Percentiles rank a stretch among this genome's conserved stretches.
Conservation (phyloP, 2,329 filamentous ascomycete species). For the Sporothrix mexicana region DNA sequence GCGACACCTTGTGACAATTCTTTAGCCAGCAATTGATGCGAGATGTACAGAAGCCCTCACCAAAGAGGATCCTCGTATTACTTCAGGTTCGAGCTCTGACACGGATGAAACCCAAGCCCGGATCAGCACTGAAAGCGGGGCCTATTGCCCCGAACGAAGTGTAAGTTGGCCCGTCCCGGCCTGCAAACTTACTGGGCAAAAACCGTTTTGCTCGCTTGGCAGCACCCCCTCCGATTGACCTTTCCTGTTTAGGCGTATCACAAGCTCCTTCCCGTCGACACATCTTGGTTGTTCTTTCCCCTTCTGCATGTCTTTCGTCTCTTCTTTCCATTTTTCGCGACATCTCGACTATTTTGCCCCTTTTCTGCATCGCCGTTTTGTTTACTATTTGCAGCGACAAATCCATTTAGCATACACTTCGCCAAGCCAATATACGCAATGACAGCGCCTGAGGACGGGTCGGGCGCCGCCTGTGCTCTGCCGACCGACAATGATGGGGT, state of each 20-base stretch:
- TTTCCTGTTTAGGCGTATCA: constrained; percentile 16
- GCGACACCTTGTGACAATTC: not conserved
- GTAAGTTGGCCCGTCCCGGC: constrained; percentile 25
- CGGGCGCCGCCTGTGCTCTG: not conserved
- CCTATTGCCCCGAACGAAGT: constrained; percentile 6
- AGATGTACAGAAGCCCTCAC: not conserved
- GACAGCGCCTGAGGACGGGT: constrained; percentile 20
- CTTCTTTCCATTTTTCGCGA: not conserved
- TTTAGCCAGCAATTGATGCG: not conserved
- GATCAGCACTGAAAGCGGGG: not conserved
- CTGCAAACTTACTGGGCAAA: not conserved
- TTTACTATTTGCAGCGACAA: too few species aligned
- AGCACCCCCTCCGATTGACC: not conserved
- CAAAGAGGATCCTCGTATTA: not conserved
- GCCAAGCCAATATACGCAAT: not conserved
- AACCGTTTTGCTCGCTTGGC: not conserved
- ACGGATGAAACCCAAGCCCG: constrained; percentile 32
- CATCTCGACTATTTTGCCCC: not conserved
- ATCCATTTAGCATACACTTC: too few species aligned
- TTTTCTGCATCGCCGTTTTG: not conserved
- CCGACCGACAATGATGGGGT: constrained; percentile 34
- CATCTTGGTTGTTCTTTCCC: constrained; percentile 13
- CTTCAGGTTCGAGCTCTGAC: constrained; percentile 29
- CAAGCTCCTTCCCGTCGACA: constrained; percentile 19
- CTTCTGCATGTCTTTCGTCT: not conserved